A percentile compares a stretch with the other conserved stretches of the same genome.
Evolutionary conservation across 1,139 yeast species (phyloP).

Genomic region (Debaryomyces sp.): DNA sequence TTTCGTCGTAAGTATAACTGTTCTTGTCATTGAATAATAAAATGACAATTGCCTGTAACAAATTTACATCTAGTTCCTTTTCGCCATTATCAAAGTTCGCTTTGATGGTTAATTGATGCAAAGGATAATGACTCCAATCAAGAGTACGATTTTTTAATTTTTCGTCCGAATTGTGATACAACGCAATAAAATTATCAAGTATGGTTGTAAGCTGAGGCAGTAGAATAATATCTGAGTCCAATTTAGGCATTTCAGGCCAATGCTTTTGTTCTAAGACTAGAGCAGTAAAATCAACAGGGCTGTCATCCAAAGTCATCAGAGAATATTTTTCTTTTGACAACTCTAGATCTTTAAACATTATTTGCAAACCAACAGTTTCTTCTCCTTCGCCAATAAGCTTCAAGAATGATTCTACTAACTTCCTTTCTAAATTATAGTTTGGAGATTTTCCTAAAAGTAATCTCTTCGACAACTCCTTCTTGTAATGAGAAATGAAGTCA

Average conservation of each 20-base stretch:
- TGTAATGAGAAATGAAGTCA: conserved; percentile 35
- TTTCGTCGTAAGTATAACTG: conserved; percentile 18
- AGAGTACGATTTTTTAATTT: conserved; percentile 25
- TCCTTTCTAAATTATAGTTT: conserved; percentile 25
- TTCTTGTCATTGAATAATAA: conserved; percentile 31
- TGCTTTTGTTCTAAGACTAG: conserved; percentile 35
- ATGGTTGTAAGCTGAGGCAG: conserved; percentile 18
- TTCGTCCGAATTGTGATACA: conserved; percentile 21
- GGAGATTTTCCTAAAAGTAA: conserved; percentile 30
- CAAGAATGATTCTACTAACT: conserved; percentile 27
- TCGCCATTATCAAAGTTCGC: conserved; percentile 32
- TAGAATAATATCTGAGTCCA: conserved; percentile 21
- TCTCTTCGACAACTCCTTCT: conserved; percentile 41
- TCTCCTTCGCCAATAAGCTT: conserved; percentile 39
- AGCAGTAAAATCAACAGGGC: conserved; percentile 31
- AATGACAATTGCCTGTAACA: conserved; percentile 42
- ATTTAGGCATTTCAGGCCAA: conserved; percentile 48
- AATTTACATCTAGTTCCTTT: conserved; percentile 39
- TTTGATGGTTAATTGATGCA: conserved; percentile 37
- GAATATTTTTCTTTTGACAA: conserved; percentile 22
- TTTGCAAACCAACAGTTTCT: conserved; percentile 28
- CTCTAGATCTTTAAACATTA: conserved; percentile 39
- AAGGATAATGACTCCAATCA: conserved; percentile 33
- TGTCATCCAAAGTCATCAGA: conserved; percentile 11
- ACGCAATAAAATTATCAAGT: conserved; percentile 18